A percentile compares a stretch with the other conserved stretches of the same genome.
phyloP scores from a whole-genome alignment of 345 rosid genomes.

The Limnanthes douglasii region DNA sequence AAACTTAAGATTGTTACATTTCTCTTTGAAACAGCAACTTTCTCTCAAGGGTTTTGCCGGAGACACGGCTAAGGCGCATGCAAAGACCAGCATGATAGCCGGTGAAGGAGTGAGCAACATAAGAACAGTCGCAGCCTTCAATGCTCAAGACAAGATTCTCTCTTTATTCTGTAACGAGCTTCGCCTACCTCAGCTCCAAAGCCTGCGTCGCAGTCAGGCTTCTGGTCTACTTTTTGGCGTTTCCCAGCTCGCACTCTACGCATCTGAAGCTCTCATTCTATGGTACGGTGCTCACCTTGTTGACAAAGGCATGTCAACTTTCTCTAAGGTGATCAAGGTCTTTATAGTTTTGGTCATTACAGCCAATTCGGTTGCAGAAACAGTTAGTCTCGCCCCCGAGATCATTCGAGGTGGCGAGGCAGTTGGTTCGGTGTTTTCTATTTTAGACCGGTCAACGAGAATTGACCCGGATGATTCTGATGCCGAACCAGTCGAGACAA shows the following conservation, averaged over 20 bases:
- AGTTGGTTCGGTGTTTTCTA: conserved; percentile 58
- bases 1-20: too few species aligned
- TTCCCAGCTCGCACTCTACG: conserved; percentile 55
- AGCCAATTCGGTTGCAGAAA: conserved; percentile 60
- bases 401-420: conserved; percentile 59
- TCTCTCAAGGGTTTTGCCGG: conserved; percentile 99
- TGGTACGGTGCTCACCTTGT: conserved; percentile 68
- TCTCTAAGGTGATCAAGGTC: conserved; percentile 61
- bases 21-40: conserved; percentile 98
- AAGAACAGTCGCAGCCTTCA: conserved; percentile 95
- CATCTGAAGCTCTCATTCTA: conserved; percentile 60
- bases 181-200: conserved; percentile 57
- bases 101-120: conserved; percentile 99
- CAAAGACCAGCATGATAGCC: conserved; percentile 99
- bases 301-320: conserved; percentile 36
- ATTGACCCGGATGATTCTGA: conserved; percentile 64
- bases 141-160: conserved; percentile 81
- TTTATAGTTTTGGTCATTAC: conserved; percentile 49
- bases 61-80: conserved; percentile 98
- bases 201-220: conserved; percentile 70
- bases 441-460: conserved; percentile 44
- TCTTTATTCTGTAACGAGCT: conserved; percentile 76
- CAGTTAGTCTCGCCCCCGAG: conserved; percentile 80
- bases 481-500: conserved; percentile 46
- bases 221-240: conserved; percentile 55